Evolutionary conservation across 441 rosid genomes (phyloP), one percentile per base, ranked within the genome.

Genomic region (Gossypium laxum): DNA sequence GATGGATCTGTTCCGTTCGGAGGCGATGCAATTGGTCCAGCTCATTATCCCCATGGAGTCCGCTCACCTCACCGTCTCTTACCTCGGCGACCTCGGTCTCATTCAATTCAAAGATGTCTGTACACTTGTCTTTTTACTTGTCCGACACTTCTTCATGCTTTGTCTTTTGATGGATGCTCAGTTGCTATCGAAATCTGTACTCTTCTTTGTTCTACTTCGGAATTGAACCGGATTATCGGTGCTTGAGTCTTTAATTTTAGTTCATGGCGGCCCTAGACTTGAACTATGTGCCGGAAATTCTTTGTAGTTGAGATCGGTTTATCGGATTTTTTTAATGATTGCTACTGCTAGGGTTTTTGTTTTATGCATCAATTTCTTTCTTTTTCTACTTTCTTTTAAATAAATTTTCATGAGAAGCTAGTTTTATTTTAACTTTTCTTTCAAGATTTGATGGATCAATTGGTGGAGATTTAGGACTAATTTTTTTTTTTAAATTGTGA

Each of bases 1-100:
- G 86, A 89, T 92, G 93, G 98, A 90, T 87, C 89, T 92, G 70
- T 72, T 92, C 75, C 77, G 93, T 69, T 92, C 96, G 22, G 98
- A 91, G 84, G 66, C 89, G 72, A 89, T 89, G 97, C 98, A 92
- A 48, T 84, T 92, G 77, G 89, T 88, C 47, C 97, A 89, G 70
- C 81, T 91, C 79, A 89, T 89, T 76, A 83, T 91, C 72, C 98
- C 97, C 0, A 85, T 91, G 72, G 96, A 92, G 77, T 89, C 96
- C 4, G 90, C 93, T 71, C 93, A 87, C 80, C 87, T 85, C 59
- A 89, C 92, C 55, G 91, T 91, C 74, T 85, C 91, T 15, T 89
- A 89, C 77, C 91, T 91, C 73, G 96, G 96, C 5, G 93, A 89
- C 81, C 90, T 88, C 28, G 96, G 92, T 67, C 89, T 90, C 75